Conservation (phyloP, 139 green algal species). For the Chlorella sp. region DNA sequence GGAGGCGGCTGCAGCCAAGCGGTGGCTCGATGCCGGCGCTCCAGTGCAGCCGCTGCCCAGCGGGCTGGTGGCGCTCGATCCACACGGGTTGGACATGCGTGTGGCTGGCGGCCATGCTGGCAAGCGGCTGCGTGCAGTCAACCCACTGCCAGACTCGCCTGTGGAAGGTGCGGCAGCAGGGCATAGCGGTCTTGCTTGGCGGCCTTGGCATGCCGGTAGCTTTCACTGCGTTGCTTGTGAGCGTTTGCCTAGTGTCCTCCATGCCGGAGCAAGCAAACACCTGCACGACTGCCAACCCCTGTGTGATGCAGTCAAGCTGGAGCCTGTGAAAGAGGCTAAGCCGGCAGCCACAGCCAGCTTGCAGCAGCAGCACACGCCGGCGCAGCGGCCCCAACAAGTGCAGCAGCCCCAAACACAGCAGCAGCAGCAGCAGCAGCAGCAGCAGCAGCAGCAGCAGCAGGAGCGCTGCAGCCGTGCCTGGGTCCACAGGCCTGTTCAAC, state of each 20-base stretch:
- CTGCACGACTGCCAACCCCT: too few relatives aligned
- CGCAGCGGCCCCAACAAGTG: neutral
- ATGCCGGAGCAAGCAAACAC: too few relatives aligned
- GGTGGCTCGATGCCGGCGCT: constrained; percentile 1
- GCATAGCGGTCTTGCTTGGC: neutral
- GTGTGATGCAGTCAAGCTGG: too few relatives aligned
- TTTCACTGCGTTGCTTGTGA: neutral
- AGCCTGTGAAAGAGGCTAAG: too few relatives aligned
- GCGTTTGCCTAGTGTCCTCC: too few relatives aligned
- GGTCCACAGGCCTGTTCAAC: too few relatives aligned
- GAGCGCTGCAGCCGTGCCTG: neutral
- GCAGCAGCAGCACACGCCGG: too few relatives aligned
- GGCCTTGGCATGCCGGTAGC: neutral
- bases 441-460: neutral
- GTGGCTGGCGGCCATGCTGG: neutral
- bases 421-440: neutral
- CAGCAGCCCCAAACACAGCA: neutral
- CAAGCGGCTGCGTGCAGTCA: neutral
- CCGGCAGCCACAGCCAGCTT: too few relatives aligned
- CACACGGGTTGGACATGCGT: neutral
- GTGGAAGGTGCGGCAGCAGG: neutral
- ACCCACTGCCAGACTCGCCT: too few relatives aligned
- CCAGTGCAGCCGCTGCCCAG: neutral
- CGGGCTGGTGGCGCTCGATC: neutral
- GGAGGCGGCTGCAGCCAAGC: neutral